Percentiles rank a stretch among this genome's conserved stretches.
Conservation (phyloP, 78 protist species). For the Tieghemostelium lacteum region DNA sequence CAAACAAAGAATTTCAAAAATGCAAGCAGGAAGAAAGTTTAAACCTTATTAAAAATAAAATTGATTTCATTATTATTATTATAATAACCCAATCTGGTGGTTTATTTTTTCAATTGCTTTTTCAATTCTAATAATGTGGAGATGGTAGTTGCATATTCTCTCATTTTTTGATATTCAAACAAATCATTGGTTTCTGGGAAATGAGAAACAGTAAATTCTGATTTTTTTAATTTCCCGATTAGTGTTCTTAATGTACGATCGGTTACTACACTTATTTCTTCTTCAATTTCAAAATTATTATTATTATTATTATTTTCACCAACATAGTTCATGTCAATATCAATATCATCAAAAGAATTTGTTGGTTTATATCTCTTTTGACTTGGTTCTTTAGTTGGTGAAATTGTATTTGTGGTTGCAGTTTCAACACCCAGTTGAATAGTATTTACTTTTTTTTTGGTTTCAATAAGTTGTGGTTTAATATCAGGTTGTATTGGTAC, state of each 20-base stretch:
- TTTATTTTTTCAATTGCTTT: background rate
- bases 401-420: background rate
- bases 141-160: conserved; percentile 46
- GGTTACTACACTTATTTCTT: conserved; percentile 40
- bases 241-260: conserved; percentile 19
- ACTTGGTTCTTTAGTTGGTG: conserved; percentile 14
- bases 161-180: conserved; percentile 13
- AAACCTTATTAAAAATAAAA: conserved; percentile 58
- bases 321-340: background rate
- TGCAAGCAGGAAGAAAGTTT: conserved; percentile 52
- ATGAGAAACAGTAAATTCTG: background rate
- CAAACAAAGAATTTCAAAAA: conserved; percentile 61
- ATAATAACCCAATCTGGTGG: too few relatives aligned
- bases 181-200: background rate
- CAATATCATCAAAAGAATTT: background rate
- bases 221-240: conserved; percentile 27
- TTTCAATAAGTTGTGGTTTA: background rate
- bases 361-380: background rate
- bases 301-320: too few relatives aligned
- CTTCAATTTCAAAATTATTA: conserved; percentile 7
- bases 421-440: conserved; percentile 23
- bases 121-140: conserved; percentile 42
- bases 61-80: too few relatives aligned
- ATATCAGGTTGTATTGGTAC: background rate
- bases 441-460: background rate